Conservation (phyloP, 73 alveolate genomes). For the Effrenium voratum region DNA sequence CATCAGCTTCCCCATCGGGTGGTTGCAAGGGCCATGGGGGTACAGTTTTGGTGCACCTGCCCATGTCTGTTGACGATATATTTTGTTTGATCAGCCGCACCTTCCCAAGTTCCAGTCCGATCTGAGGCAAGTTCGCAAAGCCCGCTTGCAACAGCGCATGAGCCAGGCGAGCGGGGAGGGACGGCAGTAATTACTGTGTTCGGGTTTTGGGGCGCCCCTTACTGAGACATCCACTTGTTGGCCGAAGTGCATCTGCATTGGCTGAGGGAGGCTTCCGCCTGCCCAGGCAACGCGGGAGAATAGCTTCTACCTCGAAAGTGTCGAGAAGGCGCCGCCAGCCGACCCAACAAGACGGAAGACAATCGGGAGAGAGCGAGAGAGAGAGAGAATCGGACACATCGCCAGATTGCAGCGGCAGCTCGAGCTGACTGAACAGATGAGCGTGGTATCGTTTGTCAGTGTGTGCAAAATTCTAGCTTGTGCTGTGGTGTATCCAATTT, state of each 20-base stretch:
- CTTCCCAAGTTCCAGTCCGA: neutral
- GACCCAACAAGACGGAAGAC: neutral
- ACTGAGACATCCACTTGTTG: neutral
- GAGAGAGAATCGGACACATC: too few species aligned
- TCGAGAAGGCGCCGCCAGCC: slow-evolving; percentile 95
- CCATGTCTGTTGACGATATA: too few species aligned
- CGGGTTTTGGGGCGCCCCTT: too few species aligned
- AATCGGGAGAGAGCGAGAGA: neutral
- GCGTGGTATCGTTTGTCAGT: neutral
- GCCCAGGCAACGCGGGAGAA: slow-evolving; percentile 96
- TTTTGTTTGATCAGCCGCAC: neutral
- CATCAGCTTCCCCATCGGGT: too few species aligned
- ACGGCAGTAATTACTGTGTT: too few species aligned
- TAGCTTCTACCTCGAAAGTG: slow-evolving; percentile 95
- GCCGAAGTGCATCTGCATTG: neutral
- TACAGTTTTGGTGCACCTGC: too few species aligned
- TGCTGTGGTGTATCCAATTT: too few species aligned
- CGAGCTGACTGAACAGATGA: neutral
- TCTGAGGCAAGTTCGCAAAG: slow-evolving; percentile 96
- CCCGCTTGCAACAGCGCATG: slow-evolving; percentile 96
- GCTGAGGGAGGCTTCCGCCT: neutral
- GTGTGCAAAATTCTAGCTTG: neutral
- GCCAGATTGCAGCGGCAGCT: neutral
- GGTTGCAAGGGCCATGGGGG: too few species aligned
- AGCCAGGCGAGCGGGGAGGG: slow-evolving; percentile 81